Percentiles rank a stretch among this genome's conserved stretches.
Evolutionary conservation across 148 eudicot genomes (phyloP).

Genomic region (Oxyria digyna): DNA sequence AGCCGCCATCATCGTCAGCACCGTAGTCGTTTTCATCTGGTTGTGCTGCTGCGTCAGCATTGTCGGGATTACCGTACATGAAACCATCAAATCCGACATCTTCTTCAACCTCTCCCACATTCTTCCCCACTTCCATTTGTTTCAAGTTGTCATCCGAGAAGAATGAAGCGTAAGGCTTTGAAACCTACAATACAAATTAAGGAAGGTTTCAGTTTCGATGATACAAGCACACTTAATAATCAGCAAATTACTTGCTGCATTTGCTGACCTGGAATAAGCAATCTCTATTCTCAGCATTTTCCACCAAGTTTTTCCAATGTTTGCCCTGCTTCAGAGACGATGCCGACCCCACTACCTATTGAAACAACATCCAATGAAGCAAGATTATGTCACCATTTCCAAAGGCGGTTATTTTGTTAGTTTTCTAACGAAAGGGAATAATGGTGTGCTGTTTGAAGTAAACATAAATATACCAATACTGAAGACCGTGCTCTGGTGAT

Average conservation of each 20-base stretch:
- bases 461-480: constrained; percentile 50
- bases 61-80: constrained; percentile 22
- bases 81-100: constrained; percentile 19
- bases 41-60: constrained; percentile 23
- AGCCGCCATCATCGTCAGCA: constrained; percentile 34
- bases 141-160: constrained; percentile 46
- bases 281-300: constrained; percentile 55
- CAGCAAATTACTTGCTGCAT: no score
- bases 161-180: constrained; percentile 65
- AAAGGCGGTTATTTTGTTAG: not conserved
- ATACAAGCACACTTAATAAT: no score
- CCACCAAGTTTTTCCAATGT: constrained; percentile 75
- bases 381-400: not conserved
- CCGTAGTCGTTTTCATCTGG: constrained; percentile 19
- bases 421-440: not conserved
- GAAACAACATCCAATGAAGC: constrained; percentile 4
- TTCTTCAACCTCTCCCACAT: constrained; percentile 11
- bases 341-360: constrained; percentile 85
- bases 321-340: constrained; percentile 62
- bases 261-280: constrained; percentile 45
- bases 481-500: constrained; percentile 94
- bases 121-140: constrained; percentile 26
- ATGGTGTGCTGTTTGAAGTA: no score
- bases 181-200: constrained; percentile 54
- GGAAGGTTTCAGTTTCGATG: no score